Evolutionary conservation across 2,329 filamentous ascomycete species (phyloP).

Genomic region (Aspergillus melleus): DNA sequence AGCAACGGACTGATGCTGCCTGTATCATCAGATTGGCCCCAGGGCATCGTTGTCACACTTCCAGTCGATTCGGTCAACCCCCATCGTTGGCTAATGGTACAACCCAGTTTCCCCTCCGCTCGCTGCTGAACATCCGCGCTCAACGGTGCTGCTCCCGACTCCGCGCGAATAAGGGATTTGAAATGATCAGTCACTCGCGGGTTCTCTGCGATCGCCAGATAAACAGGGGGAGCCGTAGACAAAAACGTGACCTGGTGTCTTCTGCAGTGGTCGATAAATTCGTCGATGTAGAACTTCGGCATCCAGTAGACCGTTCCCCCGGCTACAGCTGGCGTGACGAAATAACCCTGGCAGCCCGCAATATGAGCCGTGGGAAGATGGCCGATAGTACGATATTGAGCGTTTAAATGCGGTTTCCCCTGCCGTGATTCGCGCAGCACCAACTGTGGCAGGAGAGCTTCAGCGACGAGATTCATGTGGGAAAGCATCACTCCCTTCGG

Average conservation of each 20-base stretch:
- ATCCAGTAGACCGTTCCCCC: constrained; percentile 62
- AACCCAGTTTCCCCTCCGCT: constrained; percentile 52
- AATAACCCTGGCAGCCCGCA: constrained; percentile 49
- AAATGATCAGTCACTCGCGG: constrained; percentile 59
- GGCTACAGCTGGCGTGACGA: constrained; percentile 48
- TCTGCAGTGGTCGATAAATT: constrained; percentile 56
- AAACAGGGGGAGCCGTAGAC: constrained; percentile 63
- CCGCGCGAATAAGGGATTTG: constrained; percentile 48
- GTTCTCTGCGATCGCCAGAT: constrained; percentile 58
- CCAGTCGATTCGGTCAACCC: constrained; percentile 18
- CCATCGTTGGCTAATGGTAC: constrained; percentile 17
- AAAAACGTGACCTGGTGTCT: constrained; percentile 55
- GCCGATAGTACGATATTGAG: constrained; percentile 41
- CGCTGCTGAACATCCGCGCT: constrained; percentile 55
- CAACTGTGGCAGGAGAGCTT: constrained; percentile 26
- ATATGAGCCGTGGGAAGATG: constrained; percentile 52
- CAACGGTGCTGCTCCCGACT: constrained; percentile 59
- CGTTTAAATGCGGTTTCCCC: constrained; percentile 29
- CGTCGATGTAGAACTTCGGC: constrained; percentile 57
- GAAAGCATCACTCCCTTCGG: constrained; percentile 49
- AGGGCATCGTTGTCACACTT: constrained; percentile 18
- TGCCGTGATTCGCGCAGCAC: constrained; percentile 20
- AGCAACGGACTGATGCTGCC: constrained; percentile 17
- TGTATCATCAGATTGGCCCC: constrained; percentile 13
- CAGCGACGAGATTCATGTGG: constrained; percentile 46